Evolutionary conservation across 1,284 basidiomycete species (phyloP), one percentile per base, ranked within the genome.

Genomic region (Pseudozyma thailandica): DNA sequence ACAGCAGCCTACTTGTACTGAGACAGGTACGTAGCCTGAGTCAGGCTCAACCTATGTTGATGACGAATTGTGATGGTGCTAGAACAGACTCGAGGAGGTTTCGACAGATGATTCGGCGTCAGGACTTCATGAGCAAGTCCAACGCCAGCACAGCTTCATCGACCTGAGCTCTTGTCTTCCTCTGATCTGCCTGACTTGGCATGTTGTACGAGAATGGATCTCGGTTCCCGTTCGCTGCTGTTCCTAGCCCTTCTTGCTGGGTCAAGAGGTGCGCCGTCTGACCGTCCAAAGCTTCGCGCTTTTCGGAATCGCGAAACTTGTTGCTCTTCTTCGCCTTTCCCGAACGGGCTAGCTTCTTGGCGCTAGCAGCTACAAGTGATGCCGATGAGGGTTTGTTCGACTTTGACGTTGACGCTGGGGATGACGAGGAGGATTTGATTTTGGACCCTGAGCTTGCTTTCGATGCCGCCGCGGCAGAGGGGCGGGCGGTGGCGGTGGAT

Each of bases 61-160:
- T n/a, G n/a, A n/a, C n/a, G n/a, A n/a, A n/a, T n/a, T n/a, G n/a
- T 8, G 6, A 23, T 42, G 35, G n/a, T 38, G 35, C n/a, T 38
- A 6, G 9, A 38, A 10, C 8, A 16, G 35, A 10, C 9, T 16
- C 35, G 6, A 25, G 12, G 23, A 8, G 23, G 28, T 6, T 12
- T 21, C n/a, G 37, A 18, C 10, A 3, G 16, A 10, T 15, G 23
- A 8, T 27, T 12, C 16, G 35, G 6, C 23, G 20, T 35, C 27
- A 46, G 7, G 52, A 56, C 56, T 66, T 66, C 63, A 66, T 66
- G 44, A 66, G 27, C 21, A 50, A 25, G 33, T 61, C 50, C 31
- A 68, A 26, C 33, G 64, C 57, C 25, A 47, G 12, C 8, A 54
- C 54, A n/a, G 64, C 39, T 37, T 60, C 50, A 21, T 68, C 64